Evolutionary conservation across 148 eudicot species (phyloP), one percentile per base, ranked within the genome.

Genomic region (Fagopyrum esculentum): DNA sequence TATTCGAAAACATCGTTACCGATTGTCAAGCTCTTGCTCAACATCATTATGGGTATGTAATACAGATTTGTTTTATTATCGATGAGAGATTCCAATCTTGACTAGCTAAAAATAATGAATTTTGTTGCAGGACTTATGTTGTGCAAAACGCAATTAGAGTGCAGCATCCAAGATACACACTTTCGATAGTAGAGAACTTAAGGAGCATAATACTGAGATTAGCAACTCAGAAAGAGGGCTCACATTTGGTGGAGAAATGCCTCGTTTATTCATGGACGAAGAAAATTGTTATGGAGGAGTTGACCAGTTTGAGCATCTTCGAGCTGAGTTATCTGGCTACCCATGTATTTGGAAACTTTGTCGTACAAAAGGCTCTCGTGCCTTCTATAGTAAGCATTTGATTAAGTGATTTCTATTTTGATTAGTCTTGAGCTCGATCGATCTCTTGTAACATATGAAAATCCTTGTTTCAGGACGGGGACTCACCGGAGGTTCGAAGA

Each of bases 111-210:
- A 57, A 4, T 29, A 2, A 2, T 57, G 63, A 57, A n/a, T 56
- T 56, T 56, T 12, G 5, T 63, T 63, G 44, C 69, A 63, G 69
- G 45, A 63, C 69, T 35, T 63, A 63, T 63, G 69, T 63, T 44
- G 69, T 63, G 69, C 69, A 63, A 63, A 16, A 63, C 10, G 69
- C 69, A 63, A 63, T 63, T 5, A 29, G 16, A 6, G 29, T 12
- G n/a, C 2, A 35, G 69, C 45, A 63, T 6, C 69, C 69, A 45
- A 3, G 10, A 1, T 63, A 9, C 69, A 63, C 69, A 44, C 69
- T 13, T 29, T 1, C 12, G 45, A 63, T 63, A 30, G 45, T 35
- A 35, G 45, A 30, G 5, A 12, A 12, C 6, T 7, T 63, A 10
- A 63, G 69, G 69, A 30, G 45, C 16, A 5, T 29, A 3, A 30